These are phyloP conservation scores for Funneliformis caledonium DNA, from an alignment of 371 early-diverging fungal genomes.

Conservation along the genomic window DNA sequence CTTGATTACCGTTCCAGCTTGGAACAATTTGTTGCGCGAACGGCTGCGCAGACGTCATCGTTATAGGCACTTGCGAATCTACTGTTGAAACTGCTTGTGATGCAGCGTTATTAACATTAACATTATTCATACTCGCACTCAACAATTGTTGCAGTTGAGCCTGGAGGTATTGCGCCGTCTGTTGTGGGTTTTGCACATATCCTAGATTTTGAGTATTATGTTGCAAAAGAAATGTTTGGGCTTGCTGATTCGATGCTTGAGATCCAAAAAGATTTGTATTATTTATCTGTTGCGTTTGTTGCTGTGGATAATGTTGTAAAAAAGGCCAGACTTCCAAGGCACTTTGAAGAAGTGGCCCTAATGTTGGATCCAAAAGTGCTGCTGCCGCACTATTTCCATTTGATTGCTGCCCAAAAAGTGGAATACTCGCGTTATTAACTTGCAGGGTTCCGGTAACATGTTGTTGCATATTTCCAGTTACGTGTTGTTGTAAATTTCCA, in stretches of 20 bases:
- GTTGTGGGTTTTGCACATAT: neutral
- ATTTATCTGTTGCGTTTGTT: neutral
- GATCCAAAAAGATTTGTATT: neutral
- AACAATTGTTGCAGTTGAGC: conserved; percentile 4
- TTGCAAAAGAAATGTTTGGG: conserved; percentile 2
- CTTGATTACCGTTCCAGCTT: neutral
- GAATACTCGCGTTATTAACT: conserved; percentile 14
- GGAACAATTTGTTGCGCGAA: neutral
- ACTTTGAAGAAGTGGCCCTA: neutral
- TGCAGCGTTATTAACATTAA: neutral
- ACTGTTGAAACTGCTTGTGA: neutral
- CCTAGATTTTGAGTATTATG: neutral
- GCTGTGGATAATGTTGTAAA: neutral
- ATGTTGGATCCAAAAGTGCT: neutral
- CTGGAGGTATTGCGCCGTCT: neutral
- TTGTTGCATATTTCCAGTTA: too few species aligned
- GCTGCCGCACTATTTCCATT: neutral
- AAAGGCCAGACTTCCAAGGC: neutral
- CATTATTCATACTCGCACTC: neutral
- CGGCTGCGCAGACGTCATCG: neutral
- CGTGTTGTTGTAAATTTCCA: neutral
- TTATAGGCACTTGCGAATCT: neutral
- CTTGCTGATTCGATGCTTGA: conserved; percentile 4
- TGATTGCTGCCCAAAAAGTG: neutral
- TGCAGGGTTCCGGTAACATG: neutral